phyloP scores from a whole-genome alignment of 2,329 filamentous ascomycete genomes.

The Pseudocercospora fijiensis region DNA sequence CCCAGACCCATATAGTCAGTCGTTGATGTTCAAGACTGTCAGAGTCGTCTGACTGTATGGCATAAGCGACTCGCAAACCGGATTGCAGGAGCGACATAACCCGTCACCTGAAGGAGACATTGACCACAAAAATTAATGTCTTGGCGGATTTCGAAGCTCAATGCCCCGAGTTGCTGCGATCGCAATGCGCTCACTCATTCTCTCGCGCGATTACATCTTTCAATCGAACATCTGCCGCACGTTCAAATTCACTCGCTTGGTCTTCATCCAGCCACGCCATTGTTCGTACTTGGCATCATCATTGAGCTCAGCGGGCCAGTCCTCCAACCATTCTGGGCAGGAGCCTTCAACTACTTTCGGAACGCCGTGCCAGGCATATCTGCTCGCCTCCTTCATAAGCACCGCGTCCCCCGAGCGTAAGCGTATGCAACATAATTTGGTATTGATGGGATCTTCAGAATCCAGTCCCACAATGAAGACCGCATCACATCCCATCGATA shows the following conservation, averaged over 20 bases:
- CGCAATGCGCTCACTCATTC: neutral
- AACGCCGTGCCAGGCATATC: conserved; percentile 94
- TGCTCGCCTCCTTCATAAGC: conserved; percentile 77
- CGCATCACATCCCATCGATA: conserved; percentile 87
- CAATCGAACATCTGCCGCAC: conserved; percentile 7
- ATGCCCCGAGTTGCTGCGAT: neutral
- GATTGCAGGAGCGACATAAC: neutral
- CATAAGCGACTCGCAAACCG: neutral
- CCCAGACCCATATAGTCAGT: neutral
- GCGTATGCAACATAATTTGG: conserved; percentile 56
- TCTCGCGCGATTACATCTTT: neutral
- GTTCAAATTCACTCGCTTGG: conserved; percentile 73
- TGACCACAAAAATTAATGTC: neutral
- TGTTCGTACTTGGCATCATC: conserved; percentile 51
- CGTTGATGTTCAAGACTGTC: neutral
- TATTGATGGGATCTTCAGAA: conserved; percentile 39
- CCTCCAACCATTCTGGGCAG: conserved; percentile 70
- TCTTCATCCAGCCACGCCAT: conserved; percentile 85
- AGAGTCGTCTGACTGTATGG: neutral
- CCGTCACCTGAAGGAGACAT: neutral
- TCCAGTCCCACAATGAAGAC: conserved; percentile 80
- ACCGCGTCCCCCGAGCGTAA: conserved; percentile 84
- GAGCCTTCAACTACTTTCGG: conserved; percentile 78
- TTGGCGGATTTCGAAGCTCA: neutral
- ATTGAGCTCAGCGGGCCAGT: conserved; percentile 65